Percentiles rank a stretch among this genome's conserved stretches.
These are phyloP conservation scores for Colletotrichum sp. DNA, from an alignment of 2,329 filamentous ascomycete genomes.

Conservation along the genomic window DNA sequence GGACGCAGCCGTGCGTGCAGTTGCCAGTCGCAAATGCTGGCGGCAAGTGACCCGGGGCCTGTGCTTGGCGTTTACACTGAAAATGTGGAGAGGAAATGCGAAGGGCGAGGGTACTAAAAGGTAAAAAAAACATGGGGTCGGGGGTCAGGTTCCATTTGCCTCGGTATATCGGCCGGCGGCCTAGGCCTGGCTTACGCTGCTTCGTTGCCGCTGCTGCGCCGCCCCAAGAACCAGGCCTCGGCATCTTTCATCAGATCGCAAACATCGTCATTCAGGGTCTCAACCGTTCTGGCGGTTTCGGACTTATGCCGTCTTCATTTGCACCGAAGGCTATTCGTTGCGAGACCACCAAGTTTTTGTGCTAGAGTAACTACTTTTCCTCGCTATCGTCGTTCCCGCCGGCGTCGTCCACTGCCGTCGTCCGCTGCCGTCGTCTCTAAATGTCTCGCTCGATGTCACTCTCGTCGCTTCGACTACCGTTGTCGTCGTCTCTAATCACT, in stretches of 20 bases:
- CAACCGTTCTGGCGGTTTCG: neutral
- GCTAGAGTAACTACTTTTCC: neutral
- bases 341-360: neutral
- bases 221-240: neutral
- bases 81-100: neutral
- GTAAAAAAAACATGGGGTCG: neutral
- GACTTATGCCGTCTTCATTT: neutral
- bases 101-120: constrained; percentile 4
- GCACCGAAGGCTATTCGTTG: neutral
- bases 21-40: neutral
- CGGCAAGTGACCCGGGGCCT: neutral
- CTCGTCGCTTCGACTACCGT: neutral
- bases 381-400: neutral
- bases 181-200: neutral
- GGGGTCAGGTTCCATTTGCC: neutral
- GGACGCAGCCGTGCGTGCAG: neutral
- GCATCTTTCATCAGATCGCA: neutral
- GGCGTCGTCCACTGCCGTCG: neutral
- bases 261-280: neutral
- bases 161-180: constrained; percentile 1
- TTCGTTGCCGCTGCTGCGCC: neutral
- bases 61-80: constrained; percentile 3
- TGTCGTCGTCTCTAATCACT: neutral
- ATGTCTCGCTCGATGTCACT: neutral
- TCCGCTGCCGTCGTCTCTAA: neutral